Percentiles rank a stretch among this genome's conserved stretches.
Evolutionary conservation across 805 yeast species (phyloP).

Genomic region (Wickerhamiella kurtzmanii): DNA sequence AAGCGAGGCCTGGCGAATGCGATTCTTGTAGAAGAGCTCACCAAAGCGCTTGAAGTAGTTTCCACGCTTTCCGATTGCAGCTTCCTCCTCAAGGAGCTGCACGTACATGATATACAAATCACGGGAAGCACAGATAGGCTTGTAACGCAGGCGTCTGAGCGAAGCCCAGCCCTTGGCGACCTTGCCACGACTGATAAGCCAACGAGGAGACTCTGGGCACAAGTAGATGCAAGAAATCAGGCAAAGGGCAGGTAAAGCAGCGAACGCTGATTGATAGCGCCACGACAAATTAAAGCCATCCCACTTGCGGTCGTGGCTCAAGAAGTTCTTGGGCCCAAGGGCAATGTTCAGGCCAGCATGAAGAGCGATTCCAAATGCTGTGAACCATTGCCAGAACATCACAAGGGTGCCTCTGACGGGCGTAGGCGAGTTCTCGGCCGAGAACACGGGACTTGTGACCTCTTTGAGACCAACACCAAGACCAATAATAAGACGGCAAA

Average conservation of each 20-base stretch:
- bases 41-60: conserved; percentile 13
- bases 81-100: conserved; percentile 32
- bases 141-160: conserved; percentile 33
- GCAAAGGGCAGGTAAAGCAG: conserved; percentile 40
- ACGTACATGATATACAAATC: conserved; percentile 48
- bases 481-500: conserved; percentile 47
- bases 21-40: conserved; percentile 21
- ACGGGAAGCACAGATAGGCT: conserved; percentile 45
- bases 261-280: conserved; percentile 57
- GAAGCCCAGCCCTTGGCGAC: conserved; percentile 39
- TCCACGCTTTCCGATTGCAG: conserved; percentile 35
- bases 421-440: conserved; percentile 50
- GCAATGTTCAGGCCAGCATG: conserved; percentile 50
- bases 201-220: conserved; percentile 60
- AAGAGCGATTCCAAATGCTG: conserved; percentile 61
- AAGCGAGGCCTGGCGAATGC: conserved; percentile 71
- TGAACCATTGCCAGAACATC: conserved; percentile 62
- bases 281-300: conserved; percentile 36
- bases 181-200: conserved; percentile 44
- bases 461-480: conserved; percentile 56
- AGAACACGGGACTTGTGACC: conserved; percentile 53
- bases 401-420: conserved; percentile 49
- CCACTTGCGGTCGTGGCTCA: conserved; percentile 30
- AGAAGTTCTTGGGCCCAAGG: conserved; percentile 4
- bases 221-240: conserved; percentile 39